These are phyloP conservation scores for Plasmodium vivax DNA, from an alignment of 169 alveolate genomes.

Conservation along the genomic window DNA sequence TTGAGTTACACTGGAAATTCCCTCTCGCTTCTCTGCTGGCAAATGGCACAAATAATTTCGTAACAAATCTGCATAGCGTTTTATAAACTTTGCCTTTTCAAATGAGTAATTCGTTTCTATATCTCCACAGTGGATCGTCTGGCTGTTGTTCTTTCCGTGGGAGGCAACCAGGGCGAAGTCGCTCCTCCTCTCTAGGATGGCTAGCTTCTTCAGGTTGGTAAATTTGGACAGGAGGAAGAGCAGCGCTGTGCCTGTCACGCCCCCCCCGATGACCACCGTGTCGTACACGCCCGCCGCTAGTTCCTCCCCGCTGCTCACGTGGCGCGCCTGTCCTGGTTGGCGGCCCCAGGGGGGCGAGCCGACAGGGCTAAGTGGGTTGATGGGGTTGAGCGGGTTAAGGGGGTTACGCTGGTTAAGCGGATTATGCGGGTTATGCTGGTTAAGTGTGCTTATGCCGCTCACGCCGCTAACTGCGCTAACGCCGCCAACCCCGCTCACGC, in stretches of 20 bases:
- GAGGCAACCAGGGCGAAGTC: slow-evolving; percentile 88
- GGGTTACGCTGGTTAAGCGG: neutral
- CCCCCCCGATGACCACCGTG: slow-evolving; percentile 89
- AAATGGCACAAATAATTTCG: slow-evolving; percentile 86
- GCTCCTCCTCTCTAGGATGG: slow-evolving; percentile 84
- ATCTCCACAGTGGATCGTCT: slow-evolving; percentile 90
- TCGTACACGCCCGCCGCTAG: slow-evolving; percentile 77
- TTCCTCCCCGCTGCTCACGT: neutral
- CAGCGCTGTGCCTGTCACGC: slow-evolving; percentile 90
- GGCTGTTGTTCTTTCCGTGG: slow-evolving; percentile 87
- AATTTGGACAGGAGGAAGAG: slow-evolving; percentile 85
- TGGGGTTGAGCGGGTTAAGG: no score
- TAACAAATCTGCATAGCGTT: slow-evolving; percentile 88
- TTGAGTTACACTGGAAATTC: slow-evolving; percentile 83
- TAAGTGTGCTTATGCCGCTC: no score
- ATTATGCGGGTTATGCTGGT: neutral
- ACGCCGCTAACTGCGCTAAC: neutral
- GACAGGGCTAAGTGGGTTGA: no score
- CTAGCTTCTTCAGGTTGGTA: slow-evolving; percentile 85
- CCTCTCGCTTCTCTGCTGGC: slow-evolving; percentile 74
- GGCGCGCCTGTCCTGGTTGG: neutral
- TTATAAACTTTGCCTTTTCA: slow-evolving; percentile 86
- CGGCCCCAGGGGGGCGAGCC: neutral
- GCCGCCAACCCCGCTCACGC: neutral
- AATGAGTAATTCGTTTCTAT: slow-evolving; percentile 89